Conservation (phyloP, 1,284 basidiomycete genomes). For the Earliella scabrosa region DNA sequence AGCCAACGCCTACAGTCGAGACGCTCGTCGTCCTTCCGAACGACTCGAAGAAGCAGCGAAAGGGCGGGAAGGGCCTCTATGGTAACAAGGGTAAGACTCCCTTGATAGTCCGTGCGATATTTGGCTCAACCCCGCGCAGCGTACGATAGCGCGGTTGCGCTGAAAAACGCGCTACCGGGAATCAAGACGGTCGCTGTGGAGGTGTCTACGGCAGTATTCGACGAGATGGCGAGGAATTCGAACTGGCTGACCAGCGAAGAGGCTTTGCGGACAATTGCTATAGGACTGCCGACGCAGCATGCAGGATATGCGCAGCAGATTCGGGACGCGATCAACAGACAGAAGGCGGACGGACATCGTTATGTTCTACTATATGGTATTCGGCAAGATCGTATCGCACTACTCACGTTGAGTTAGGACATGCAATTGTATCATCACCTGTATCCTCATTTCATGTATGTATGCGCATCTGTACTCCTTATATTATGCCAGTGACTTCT, state of each 20-base stretch:
- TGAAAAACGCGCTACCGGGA: conserved; percentile 60
- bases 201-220: conserved; percentile 62
- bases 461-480: conserved; percentile 3
- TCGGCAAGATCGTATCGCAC: conserved; percentile 69
- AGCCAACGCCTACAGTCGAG: conserved; percentile 45
- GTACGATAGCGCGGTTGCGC: conserved; percentile 59
- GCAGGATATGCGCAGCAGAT: conserved; percentile 66
- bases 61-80: conserved; percentile 71
- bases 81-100: conserved; percentile 62
- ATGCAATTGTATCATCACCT: neutral
- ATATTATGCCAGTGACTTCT: neutral
- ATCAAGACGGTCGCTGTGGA: conserved; percentile 76
- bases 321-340: conserved; percentile 63
- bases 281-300: conserved; percentile 57
- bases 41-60: conserved; percentile 76
- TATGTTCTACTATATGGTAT: conserved; percentile 72
- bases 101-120: neutral
- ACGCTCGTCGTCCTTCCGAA: conserved; percentile 69
- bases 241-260: conserved; percentile 78
- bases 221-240: conserved; percentile 57
- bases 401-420: conserved; percentile 49
- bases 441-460: conserved; percentile 10
- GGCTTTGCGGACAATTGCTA: conserved; percentile 62
- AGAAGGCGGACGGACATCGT: conserved; percentile 62
- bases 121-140: conserved; percentile 36